Conservation (phyloP, 2,329 filamentous ascomycete genomes). For the Aspergillus tubingensis region DNA sequence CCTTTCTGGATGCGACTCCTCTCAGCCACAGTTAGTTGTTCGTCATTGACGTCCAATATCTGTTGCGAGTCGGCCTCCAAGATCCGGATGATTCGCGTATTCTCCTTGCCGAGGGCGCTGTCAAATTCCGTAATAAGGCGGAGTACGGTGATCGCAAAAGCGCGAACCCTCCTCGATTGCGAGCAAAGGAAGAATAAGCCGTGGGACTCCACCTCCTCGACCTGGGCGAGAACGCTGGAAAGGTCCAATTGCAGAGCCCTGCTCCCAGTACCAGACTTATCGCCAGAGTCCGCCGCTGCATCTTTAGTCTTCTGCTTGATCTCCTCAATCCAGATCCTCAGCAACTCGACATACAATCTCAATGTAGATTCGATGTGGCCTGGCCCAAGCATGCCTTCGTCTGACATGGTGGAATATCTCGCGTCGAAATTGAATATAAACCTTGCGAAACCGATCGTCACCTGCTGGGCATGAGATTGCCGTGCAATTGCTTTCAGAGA, state of each 20-base stretch:
- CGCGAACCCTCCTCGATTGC: conserved; percentile 83
- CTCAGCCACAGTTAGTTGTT: conserved; percentile 80
- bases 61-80: conserved; percentile 85
- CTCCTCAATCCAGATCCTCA: conserved; percentile 97
- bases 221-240: conserved; percentile 85
- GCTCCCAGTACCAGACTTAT: conserved; percentile 65
- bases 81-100: conserved; percentile 83
- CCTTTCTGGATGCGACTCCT: conserved; percentile 88
- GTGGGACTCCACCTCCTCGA: conserved; percentile 95
- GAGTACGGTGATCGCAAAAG: conserved; percentile 89
- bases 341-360: conserved; percentile 85
- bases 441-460: conserved; percentile 92
- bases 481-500: conserved; percentile 93
- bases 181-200: conserved; percentile 97
- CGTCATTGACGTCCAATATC: conserved; percentile 90
- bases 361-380: conserved; percentile 94
- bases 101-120: conserved; percentile 76
- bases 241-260: conserved; percentile 78
- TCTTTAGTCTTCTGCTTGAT: conserved; percentile 84
- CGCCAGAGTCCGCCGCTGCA: conserved; percentile 64
- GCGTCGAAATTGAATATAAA: conserved; percentile 99
- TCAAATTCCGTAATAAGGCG: conserved; percentile 94
- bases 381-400: conserved; percentile 91
- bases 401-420: conserved; percentile 95
- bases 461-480: conserved; percentile 89